A percentile compares a stretch with the other conserved stretches of the same genome.
Evolutionary conservation across 495 filamentous ascomycete genomes (phyloP).

Genomic region (Evansstolkia leycettana): DNA sequence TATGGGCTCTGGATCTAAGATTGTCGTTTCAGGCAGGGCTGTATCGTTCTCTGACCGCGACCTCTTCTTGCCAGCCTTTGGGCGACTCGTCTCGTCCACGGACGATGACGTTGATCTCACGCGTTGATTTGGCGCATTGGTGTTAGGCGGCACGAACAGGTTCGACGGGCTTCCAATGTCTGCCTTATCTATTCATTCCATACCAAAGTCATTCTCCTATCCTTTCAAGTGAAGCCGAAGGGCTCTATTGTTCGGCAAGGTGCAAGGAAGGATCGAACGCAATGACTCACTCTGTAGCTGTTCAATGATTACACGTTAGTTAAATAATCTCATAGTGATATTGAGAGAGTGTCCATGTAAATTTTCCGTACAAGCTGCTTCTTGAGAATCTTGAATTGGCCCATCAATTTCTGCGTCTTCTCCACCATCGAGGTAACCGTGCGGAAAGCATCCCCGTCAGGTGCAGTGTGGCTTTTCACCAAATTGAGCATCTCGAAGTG

Average conservation of each 20-base stretch:
- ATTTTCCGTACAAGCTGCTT: slow-evolving; percentile 20
- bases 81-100: background rate
- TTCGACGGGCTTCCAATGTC: no score
- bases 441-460: slow-evolving; percentile 13
- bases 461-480: slow-evolving; percentile 12
- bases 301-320: no score
- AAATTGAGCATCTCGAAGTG: slow-evolving; percentile 22
- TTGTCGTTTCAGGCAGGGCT: background rate
- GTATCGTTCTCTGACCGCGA: slow-evolving; percentile 2
- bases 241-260: no score
- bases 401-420: slow-evolving; percentile 23
- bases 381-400: slow-evolving; percentile 21
- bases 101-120: background rate
- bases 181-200: no score
- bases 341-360: background rate
- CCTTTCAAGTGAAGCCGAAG: no score
- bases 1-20: slow-evolving; percentile 2
- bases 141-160: background rate
- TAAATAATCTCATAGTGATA: background rate
- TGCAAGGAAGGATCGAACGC: no score
- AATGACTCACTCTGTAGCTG: no score
- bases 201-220: no score
- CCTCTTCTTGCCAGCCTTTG: slow-evolving; percentile 2
- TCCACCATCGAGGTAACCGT: slow-evolving; percentile 23
- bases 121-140: background rate